phyloP scores from a whole-genome alignment of 2,329 filamentous ascomycete genomes.

The Magnaporthiopsis incrustans region DNA sequence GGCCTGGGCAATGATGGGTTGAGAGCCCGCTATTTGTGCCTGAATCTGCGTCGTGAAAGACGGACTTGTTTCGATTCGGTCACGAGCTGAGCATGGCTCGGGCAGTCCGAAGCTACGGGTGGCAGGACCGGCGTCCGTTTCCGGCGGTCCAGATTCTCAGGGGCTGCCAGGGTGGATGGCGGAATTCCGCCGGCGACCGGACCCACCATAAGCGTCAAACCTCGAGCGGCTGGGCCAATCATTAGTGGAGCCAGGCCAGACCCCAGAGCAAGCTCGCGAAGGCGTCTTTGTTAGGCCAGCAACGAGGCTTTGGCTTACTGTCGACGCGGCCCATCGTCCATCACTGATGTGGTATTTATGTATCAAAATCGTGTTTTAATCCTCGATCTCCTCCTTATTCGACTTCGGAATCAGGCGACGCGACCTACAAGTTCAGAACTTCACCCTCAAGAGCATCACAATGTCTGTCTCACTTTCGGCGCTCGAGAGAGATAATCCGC shows the following conservation, averaged over 20 bases:
- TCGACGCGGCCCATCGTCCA: no score
- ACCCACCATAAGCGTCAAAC: background rate
- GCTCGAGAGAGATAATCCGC: constrained; percentile 34
- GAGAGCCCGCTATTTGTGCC: background rate
- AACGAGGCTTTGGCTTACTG: background rate
- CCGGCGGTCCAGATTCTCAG: background rate
- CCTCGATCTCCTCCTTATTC: background rate
- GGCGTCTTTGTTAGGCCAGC: background rate
- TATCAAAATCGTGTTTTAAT: no score
- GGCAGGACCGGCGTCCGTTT: background rate
- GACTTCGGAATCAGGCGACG: background rate
- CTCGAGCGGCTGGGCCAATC: background rate
- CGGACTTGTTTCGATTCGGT: background rate
- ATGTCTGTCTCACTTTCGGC: constrained; percentile 15
- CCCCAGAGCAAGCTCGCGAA: no score
- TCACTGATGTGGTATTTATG: background rate
- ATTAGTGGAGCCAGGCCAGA: background rate
- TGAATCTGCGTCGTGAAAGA: background rate
- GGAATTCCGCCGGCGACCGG: background rate
- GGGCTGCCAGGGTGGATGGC: background rate
- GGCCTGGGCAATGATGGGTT: background rate
- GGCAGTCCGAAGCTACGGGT: background rate
- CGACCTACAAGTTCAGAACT: background rate
- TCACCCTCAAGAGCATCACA: background rate
- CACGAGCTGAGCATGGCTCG: background rate